Evolutionary conservation across 768 basidiomycete species (phyloP).

Genomic region (Mycena rebaudengoi): DNA sequence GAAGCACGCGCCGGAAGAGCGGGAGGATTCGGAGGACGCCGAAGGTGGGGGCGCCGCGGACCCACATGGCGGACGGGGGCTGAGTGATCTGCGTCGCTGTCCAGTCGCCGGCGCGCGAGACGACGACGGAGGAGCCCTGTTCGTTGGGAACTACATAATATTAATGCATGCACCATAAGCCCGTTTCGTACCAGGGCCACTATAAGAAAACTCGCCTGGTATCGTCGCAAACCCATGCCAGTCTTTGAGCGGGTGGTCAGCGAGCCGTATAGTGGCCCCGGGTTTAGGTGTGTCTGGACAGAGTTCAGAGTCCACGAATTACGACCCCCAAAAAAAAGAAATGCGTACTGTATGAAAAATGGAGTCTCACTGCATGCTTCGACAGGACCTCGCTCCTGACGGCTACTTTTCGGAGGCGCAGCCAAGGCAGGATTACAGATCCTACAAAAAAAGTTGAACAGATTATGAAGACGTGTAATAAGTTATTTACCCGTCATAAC

Average conservation of each 20-base stretch:
- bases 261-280: too few species aligned
- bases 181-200: too few species aligned
- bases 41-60: slow-evolving; percentile 62
- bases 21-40: slow-evolving; percentile 63
- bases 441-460: slow-evolving; percentile 29
- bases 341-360: too few species aligned
- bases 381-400: slow-evolving; percentile 61
- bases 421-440: slow-evolving; percentile 65
- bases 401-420: slow-evolving; percentile 60
- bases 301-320: too few species aligned
- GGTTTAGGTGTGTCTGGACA: too few species aligned
- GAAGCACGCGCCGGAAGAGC: slow-evolving; percentile 58
- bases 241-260: too few species aligned
- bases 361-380: slow-evolving; percentile 58
- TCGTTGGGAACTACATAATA: slow-evolving; percentile 56
- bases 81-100: slow-evolving; percentile 59
- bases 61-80: slow-evolving; percentile 62
- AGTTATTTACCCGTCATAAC: slow-evolving; percentile 51
- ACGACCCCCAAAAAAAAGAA: background rate
- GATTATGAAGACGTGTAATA: background rate
- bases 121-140: slow-evolving; percentile 62
- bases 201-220: too few species aligned
- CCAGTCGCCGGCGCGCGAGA: slow-evolving; percentile 56
- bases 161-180: too few species aligned
- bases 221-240: too few species aligned